Evolutionary conservation across 177 flowering plant species (phyloP).

Genomic region (Tripterygium wilfordii): DNA sequence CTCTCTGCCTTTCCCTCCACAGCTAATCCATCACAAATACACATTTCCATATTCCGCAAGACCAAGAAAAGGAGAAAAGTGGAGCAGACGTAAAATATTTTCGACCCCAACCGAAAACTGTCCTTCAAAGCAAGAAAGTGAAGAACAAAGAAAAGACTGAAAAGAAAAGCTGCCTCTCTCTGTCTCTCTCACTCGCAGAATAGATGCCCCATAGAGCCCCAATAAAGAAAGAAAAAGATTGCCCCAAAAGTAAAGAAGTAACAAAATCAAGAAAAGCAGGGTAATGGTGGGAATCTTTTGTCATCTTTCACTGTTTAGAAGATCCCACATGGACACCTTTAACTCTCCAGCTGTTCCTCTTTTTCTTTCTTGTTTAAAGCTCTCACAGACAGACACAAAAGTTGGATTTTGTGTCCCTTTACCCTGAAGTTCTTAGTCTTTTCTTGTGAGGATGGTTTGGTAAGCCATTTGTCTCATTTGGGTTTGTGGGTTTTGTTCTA

Average conservation of each 20-base stretch:
- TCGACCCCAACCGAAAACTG: conserved; percentile 21
- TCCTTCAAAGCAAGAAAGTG: conserved; percentile 21
- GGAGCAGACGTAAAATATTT: conserved; percentile 12
- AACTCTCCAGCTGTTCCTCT: conserved; percentile 14
- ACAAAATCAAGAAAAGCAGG: conserved; percentile 8
- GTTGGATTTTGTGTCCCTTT: conserved; percentile 1
- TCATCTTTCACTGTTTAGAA: conserved; percentile 22
- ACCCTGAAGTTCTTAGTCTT: conserved; percentile 14
- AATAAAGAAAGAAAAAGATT: conserved; percentile 17
- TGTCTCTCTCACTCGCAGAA: background rate
- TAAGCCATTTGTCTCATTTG: conserved; percentile 5
- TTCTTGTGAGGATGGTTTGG: conserved; percentile 21
- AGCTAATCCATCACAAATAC: no score
- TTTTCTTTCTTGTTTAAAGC: conserved; percentile 18
- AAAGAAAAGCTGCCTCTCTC: background rate
- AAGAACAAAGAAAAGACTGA: conserved; percentile 4
- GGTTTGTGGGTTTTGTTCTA: background rate
- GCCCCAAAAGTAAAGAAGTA: background rate
- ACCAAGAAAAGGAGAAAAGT: conserved; percentile 7
- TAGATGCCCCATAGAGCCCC: conserved; percentile 4
- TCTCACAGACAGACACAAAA: conserved; percentile 3
- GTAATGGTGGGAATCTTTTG: conserved; percentile 34
- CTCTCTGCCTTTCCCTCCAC: no score
- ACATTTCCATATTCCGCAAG: no score
- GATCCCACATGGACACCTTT: conserved; percentile 22